phyloP scores from a whole-genome alignment of 352 stramenopile species.

The Phytopythium vexans region DNA sequence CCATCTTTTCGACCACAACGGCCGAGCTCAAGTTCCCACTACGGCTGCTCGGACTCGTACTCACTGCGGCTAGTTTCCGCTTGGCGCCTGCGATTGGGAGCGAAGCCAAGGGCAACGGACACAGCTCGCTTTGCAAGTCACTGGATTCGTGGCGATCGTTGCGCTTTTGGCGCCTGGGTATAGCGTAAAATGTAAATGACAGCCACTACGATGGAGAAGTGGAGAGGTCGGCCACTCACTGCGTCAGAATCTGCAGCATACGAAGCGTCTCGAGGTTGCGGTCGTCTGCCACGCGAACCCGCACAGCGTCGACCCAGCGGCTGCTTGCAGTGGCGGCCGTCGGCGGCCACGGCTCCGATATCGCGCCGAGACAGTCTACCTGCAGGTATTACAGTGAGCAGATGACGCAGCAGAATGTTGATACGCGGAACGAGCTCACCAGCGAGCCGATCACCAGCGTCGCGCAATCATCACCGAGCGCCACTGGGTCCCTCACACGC shows the following conservation, averaged over 20 bases:
- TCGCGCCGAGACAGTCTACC: constrained; percentile 36
- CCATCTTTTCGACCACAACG: too few species aligned
- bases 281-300: constrained; percentile 40
- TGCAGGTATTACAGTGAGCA: constrained; percentile 7
- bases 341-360: constrained; percentile 19
- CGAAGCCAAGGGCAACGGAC: not conserved
- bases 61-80: not conserved
- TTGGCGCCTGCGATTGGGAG: not conserved
- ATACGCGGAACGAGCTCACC: constrained; percentile 11
- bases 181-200: not conserved
- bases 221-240: constrained; percentile 27
- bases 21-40: too few species aligned
- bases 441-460: constrained; percentile 24
- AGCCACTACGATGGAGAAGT: not conserved
- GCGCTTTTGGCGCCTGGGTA: not conserved
- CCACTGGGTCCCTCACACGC: constrained; percentile 10
- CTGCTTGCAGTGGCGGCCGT: constrained; percentile 10
- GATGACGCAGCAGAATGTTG: not conserved
- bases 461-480: constrained; percentile 1
- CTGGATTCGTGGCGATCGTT: too few species aligned
- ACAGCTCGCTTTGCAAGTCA: not conserved
- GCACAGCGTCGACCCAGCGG: constrained; percentile 37
- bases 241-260: constrained; percentile 53
- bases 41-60: too few species aligned
- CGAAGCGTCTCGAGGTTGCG: constrained; percentile 57